Conservation (phyloP, 805 yeast genomes). For the Candida vartiovaarae region DNA sequence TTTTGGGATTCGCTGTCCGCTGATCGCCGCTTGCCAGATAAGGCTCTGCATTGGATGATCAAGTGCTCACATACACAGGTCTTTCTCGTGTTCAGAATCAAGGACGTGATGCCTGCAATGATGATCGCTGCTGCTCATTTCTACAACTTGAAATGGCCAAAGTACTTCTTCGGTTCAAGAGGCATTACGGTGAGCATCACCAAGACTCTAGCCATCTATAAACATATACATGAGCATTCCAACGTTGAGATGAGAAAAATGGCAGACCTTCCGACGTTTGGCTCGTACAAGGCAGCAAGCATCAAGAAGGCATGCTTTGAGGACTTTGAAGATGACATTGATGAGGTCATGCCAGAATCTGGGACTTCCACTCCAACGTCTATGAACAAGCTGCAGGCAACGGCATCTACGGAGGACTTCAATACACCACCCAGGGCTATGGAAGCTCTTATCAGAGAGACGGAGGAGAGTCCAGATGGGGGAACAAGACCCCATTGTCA, state of each 20-base stretch:
- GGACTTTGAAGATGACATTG: constrained; percentile 1
- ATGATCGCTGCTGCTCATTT: constrained; percentile 4
- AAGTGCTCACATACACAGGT: constrained; percentile 9
- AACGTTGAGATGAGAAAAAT: neutral
- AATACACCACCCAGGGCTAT: no score
- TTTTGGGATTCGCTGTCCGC: constrained; percentile 3
- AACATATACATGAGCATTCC: neutral
- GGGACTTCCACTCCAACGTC: no score
- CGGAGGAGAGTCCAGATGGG: no score
- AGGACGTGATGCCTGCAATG: constrained; percentile 5
- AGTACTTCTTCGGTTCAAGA: constrained; percentile 7
- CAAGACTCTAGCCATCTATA: constrained; percentile 1
- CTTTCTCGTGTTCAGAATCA: constrained; percentile 10
- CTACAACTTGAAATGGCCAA: constrained; percentile 6
- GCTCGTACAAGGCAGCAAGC: neutral
- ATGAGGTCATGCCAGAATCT: neutral
- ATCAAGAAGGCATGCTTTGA: neutral
- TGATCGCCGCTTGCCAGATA: neutral
- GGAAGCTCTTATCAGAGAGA: no score
- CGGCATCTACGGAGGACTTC: neutral
- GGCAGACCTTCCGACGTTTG: neutral
- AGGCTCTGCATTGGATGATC: neutral
- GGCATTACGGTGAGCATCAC: neutral
- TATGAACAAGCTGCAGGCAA: neutral
- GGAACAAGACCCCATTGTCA: no score